These are phyloP conservation scores for Tulasnella sp. DNA, from an alignment of 768 basidiomycete species.

Conservation along the genomic window DNA sequence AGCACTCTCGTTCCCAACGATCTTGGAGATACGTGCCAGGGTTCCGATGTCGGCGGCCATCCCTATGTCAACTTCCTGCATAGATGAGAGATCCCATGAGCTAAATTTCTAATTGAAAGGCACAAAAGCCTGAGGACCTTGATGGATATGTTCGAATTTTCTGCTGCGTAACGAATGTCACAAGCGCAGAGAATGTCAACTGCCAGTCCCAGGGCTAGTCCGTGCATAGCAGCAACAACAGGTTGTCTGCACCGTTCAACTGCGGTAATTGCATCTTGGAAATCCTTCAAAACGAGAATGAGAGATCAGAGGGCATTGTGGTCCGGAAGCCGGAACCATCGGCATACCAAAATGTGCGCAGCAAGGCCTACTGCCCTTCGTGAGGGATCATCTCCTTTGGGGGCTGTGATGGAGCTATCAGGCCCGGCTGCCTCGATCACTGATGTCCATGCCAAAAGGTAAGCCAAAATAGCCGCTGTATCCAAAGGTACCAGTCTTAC, in stretches of 20 bases:
- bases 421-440: conserved; percentile 3
- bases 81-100: not conserved
- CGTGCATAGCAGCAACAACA: conserved; percentile 75
- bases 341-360: conserved; percentile 33
- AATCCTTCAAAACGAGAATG: conserved; percentile 28
- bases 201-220: conserved; percentile 62
- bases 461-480: not conserved
- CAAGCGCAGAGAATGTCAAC: conserved; percentile 67
- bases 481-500: conserved; percentile 32
- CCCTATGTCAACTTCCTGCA: conserved; percentile 75
- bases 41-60: conserved; percentile 84
- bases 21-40: conserved; percentile 69
- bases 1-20: conserved; percentile 62
- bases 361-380: conserved; percentile 42
- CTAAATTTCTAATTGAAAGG: not conserved
- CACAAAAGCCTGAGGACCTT: conserved; percentile 42
- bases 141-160: conserved; percentile 54
- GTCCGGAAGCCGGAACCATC: no score
- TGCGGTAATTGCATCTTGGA: conserved; percentile 62
- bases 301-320: not conserved
- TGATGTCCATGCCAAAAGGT: not conserved
- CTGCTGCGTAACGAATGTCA: conserved; percentile 68
- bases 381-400: conserved; percentile 35
- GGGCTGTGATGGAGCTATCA: conserved; percentile 4
- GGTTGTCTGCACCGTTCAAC: conserved; percentile 64